A percentile compares a stretch with the other conserved stretches of the same genome.
Evolutionary conservation across 768 basidiomycete genomes (phyloP).

Genomic region (Mrakia frigida): DNA sequence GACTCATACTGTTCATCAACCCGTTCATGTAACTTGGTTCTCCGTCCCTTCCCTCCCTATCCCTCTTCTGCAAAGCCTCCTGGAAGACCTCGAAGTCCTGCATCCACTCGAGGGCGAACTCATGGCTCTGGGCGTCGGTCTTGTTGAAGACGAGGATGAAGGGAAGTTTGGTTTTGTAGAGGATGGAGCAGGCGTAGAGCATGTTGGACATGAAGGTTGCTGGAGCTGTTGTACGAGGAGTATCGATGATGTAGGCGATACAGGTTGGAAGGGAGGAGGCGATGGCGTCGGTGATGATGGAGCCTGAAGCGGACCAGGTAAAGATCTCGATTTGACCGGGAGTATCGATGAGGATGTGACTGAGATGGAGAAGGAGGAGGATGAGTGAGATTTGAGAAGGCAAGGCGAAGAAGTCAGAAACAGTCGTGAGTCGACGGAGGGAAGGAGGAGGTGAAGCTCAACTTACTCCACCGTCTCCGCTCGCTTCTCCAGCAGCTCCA

Average conservation of each 20-base stretch:
- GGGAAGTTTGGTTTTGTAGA: constrained; percentile 96
- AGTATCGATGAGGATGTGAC: constrained; percentile 91
- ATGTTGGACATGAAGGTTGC: constrained; percentile 99
- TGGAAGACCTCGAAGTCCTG: constrained; percentile 95
- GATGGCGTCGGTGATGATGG: constrained; percentile 95
- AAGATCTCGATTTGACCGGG: constrained; percentile 99
- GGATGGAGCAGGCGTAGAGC: constrained; percentile 98
- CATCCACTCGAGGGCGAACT: constrained; percentile 97
- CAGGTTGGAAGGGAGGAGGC: constrained; percentile 90
- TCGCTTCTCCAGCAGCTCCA: constrained; percentile 83
- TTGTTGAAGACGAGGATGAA: constrained; percentile 99
- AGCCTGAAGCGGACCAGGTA: constrained; percentile 98
- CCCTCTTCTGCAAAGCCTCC: constrained; percentile 59
- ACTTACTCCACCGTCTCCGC: constrained; percentile 81
- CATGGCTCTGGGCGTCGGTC: constrained; percentile 78
- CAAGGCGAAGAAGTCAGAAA: background rate
- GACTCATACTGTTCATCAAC: constrained; percentile 97
- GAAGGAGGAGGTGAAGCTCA: background rate
- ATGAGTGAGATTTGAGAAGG: background rate
- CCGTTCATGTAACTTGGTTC: constrained; percentile 93
- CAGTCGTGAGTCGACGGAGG: constrained; percentile 1
- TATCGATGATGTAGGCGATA: constrained; percentile 95
- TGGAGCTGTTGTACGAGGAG: constrained; percentile 79
- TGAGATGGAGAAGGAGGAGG: constrained; percentile 40
- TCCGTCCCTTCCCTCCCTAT: constrained; percentile 53